Evolutionary conservation across 179 eudicot genomes (phyloP), one percentile per base, ranked within the genome.

Genomic region (Vitellaria paradoxa): DNA sequence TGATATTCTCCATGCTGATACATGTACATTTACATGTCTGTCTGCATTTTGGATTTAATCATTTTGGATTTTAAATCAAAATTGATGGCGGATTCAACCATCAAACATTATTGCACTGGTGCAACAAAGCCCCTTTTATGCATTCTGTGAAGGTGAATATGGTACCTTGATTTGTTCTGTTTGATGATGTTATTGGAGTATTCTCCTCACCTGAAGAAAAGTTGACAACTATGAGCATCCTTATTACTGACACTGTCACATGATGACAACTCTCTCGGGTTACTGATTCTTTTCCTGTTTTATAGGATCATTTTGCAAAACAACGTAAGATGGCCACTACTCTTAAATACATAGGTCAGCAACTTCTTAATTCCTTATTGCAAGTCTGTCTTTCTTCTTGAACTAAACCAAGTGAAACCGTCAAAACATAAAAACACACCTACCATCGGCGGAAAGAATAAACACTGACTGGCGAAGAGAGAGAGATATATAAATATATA

Each of bases 301-400:
- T 83, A 76, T 85, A 93, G 99, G 97, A 86, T 77, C 84, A 96
- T 82, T 96, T 96, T 82, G 82, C 86, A 30, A 79, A 82, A 47
- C 20, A 63, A 10, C 64, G 71, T 26, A 83, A 82, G 79, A 74
- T 82, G 87, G 74, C 61, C 57, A 85, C 88, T 53, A 93, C 90
- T 80, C 97, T 96, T 52, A 96, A 96, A 76, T 93, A 93, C 80
- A 93, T 96, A 87, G 99, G 99, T 93, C 12, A 74, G 84, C 76
- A 65, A 5, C 60, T 46, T 78, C 45, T 60, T 24, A 18, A 9
- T 40, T 40, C 13, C 73, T 49, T 37, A 60, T 65, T 20, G 45
- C 12, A 30, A 30, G 18, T 52, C 24, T 9, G 8, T 53, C 12
- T 52, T 65, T 72, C 50, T 40, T 57, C 55, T 65, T 46, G 37